phyloP scores from a whole-genome alignment of 2,329 filamentous ascomycete species.

The Elsinoe batatas region DNA sequence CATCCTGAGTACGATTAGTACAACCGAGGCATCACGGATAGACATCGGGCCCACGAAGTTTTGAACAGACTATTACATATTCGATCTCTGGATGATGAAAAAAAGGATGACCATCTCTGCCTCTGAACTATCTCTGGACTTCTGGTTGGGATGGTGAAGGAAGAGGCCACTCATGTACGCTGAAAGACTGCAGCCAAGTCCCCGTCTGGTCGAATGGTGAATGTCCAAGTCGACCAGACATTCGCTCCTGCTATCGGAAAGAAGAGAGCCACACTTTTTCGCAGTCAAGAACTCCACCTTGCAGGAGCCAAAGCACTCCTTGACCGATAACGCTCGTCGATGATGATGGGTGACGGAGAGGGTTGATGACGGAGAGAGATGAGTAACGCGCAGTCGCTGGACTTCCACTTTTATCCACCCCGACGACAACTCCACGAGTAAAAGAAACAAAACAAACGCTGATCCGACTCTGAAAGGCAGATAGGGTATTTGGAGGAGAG shows the following conservation, averaged over 20 bases:
- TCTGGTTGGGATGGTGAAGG: slow-evolving; percentile 1
- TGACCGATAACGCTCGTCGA: not conserved
- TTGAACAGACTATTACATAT: slow-evolving; percentile 12
- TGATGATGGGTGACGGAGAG: not conserved
- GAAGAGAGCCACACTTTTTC: slow-evolving; percentile 8
- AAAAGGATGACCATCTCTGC: slow-evolving; percentile 11
- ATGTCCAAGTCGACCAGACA: not conserved
- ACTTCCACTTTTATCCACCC: slow-evolving; percentile 14
- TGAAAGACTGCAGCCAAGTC: not conserved
- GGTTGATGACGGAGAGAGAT: not conserved
- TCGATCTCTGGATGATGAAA: slow-evolving; percentile 11
- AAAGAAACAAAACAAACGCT: slow-evolving; percentile 14
- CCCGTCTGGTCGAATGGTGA: not conserved
- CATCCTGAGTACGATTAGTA: not conserved
- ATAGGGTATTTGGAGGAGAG: slow-evolving; percentile 12
- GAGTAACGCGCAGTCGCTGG: not conserved
- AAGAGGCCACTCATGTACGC: slow-evolving; percentile 10
- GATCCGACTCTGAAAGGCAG: slow-evolving; percentile 14
- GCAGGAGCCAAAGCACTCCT: not conserved
- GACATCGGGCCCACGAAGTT: not conserved
- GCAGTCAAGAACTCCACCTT: not conserved
- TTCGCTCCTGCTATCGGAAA: not conserved
- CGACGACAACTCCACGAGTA: slow-evolving; percentile 9
- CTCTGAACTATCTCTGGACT: slow-evolving; percentile 12
- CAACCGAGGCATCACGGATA: not conserved